phyloP scores from a whole-genome alignment of 345 rosid genomes.

The Erodium maritimum region DNA sequence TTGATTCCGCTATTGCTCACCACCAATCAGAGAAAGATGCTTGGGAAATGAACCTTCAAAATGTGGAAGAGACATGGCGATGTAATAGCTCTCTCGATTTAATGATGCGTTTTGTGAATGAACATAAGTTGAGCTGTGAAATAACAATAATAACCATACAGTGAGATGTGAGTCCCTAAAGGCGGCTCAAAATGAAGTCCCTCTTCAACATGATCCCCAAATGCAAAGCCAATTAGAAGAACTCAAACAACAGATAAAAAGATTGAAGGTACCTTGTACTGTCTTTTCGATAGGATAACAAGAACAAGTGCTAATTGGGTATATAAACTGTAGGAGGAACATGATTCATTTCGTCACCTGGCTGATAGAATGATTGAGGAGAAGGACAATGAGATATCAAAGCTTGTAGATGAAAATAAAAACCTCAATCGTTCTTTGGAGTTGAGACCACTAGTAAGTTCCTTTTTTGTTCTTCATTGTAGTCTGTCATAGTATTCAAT shows the following conservation, averaged over 20 bases:
- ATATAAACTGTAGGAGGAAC: conserved; percentile 63
- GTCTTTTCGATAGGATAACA: conserved; percentile 4
- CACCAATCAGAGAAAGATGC: conserved; percentile 66
- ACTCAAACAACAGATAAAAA: conserved; percentile 42
- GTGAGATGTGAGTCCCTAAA: conserved; percentile 63
- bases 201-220: conserved; percentile 46
- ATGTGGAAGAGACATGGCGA: conserved; percentile 87
- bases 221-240: conserved; percentile 60
- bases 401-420: conserved; percentile 57
- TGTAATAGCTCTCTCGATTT: conserved; percentile 25
- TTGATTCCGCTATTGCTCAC: conserved; percentile 43
- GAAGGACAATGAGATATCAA: conserved; percentile 78
- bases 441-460: conserved; percentile 39
- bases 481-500: conserved; percentile 1
- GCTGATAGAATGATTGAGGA: conserved; percentile 91
- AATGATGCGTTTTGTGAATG: not conserved
- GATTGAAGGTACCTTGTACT: conserved; percentile 41
- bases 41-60: conserved; percentile 72
- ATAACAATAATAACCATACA: conserved; percentile 23
- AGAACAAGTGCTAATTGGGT: conserved; percentile 8
- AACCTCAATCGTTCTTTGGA: conserved; percentile 63
- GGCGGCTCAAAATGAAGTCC: conserved; percentile 65
- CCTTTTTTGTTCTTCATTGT: conserved; percentile 5
- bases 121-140: not conserved
- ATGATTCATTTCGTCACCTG: conserved; percentile 71